Base-by-base conservation (phyloP, 805 yeast genomes). In the Ogataea nakhonphanomensis region DNA sequence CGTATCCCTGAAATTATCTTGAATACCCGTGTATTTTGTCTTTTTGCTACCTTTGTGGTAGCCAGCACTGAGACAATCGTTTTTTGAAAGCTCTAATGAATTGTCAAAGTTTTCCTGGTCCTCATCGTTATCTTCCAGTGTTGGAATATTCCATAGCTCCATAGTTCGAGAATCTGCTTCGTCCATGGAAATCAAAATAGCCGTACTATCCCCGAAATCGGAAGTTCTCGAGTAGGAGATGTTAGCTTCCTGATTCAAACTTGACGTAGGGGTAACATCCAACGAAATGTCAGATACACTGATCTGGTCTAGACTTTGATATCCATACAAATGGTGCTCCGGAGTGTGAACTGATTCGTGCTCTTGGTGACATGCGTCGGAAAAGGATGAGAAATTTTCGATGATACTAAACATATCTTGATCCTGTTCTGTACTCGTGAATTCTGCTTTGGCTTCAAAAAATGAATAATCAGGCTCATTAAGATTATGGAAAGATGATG, bases 301-400 rank as follows among this genome's bases (percentile, higher is more conserved):
- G 9, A 39, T 35, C 12, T 29, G 30, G 20, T 30, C 33, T 29
- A 41, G 12, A 21, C 37, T 32, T 28, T 41, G 41, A 22, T 39
- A 41, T 35, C 41, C 49, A 45, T 41, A 45, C 10, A 45, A 17
- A 10, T 38, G 33, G 20, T 45, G 36, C 13, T 45, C 49, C 13
- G 45, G 43, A 13, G 49, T 33, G 6, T 14, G 39, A 23, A 41
- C 26, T 10, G 41, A 29, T 10, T 45, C 45, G 9, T 41, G 43
- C 25, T 38, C 36, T 15, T 31, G 38, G 3, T 43, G 43, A 2
- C 43, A 37, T 7, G 26, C 14, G n/a, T 45, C 44, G 4, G 41
- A 34, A 5, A 42, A 12, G 5, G 32, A 20, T 7, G 43, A 30
- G 26, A 45, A 33, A 11, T 33, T 30, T 20, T 35, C 38, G 22